Percentiles rank a stretch among this genome's conserved stretches.
Conservation (phyloP, 1,139 yeast genomes). For the Sugiyamaella castrensis region DNA sequence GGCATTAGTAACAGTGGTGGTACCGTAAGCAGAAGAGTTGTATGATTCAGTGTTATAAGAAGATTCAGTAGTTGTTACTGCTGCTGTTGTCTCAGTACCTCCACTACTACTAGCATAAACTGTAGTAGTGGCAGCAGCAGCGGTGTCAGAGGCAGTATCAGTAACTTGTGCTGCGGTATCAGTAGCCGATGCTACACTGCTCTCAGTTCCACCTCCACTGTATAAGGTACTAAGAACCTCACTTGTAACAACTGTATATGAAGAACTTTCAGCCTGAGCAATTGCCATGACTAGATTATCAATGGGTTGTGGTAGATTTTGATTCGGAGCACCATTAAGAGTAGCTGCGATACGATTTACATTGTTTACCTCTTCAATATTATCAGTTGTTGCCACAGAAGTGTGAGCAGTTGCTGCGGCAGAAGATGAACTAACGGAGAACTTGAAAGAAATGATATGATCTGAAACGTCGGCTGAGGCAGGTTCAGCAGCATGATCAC, state of each 20-base stretch:
- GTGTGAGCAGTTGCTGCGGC: too few species aligned
- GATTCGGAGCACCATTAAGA: not conserved
- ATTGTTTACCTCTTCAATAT: not conserved
- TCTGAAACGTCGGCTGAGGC: too few species aligned
- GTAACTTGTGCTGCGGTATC: slow-evolving; percentile 1
- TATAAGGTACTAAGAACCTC: slow-evolving; percentile 5
- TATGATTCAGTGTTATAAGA: too few species aligned
- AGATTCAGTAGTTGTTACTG: too few species aligned
- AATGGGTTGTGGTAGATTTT: slow-evolving; percentile 1
- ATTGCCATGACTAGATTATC: slow-evolving; percentile 7
- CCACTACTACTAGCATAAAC: not conserved
- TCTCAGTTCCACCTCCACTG: not conserved
- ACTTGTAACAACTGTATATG: slow-evolving; percentile 5
- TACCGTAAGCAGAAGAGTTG: too few species aligned
- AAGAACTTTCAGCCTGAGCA: slow-evolving; percentile 1
- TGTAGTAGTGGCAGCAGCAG: slow-evolving; percentile 5
- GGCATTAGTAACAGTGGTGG: too few species aligned
- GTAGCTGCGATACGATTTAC: not conserved
- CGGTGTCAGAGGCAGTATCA: not conserved
- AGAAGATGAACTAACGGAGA: too few species aligned
- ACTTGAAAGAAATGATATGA: too few species aligned
- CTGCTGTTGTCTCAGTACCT: too few species aligned
- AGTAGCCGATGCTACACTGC: not conserved
- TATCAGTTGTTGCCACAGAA: too few species aligned
- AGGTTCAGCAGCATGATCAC: not conserved